These are phyloP conservation scores for Schizochytrium sp. DNA, from an alignment of 108 stramenopile genomes.

Conservation along the genomic window DNA sequence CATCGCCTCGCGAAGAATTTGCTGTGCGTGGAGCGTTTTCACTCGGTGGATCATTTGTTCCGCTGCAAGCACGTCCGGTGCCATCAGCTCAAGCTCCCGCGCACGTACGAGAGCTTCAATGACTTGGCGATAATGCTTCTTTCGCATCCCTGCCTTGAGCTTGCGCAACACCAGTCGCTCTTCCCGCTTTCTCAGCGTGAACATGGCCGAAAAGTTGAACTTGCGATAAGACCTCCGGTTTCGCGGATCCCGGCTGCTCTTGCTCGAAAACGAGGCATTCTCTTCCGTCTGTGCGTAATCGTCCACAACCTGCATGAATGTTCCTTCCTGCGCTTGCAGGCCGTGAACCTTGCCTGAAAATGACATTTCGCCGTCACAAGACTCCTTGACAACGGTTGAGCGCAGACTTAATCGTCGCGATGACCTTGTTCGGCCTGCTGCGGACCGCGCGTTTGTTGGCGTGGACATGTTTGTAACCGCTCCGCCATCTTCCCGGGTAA, in stretches of 20 bases:
- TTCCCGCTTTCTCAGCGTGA: background rate
- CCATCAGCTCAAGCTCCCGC: background rate
- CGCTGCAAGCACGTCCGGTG: background rate
- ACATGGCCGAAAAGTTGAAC: background rate
- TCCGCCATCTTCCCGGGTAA: background rate
- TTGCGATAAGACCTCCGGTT: background rate
- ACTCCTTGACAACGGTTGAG: no score
- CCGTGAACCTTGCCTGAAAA: background rate
- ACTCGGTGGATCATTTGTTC: background rate
- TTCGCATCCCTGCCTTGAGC: background rate
- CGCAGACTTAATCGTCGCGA: no score
- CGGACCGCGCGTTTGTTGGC: no score
- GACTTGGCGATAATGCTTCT: background rate
- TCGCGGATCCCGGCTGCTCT: background rate
- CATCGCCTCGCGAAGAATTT: background rate
- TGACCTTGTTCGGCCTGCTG: no score
- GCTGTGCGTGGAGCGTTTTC: background rate
- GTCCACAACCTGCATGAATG: background rate
- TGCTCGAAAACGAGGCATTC: background rate
- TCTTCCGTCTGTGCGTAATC: background rate
- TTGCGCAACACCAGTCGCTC: background rate
- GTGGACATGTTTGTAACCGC: background rate
- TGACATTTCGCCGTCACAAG: background rate
- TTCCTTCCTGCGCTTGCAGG: background rate
- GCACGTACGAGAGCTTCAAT: constrained; percentile 8